A percentile compares a stretch with the other conserved stretches of the same genome.
phyloP scores from a whole-genome alignment of 1,284 basidiomycete species.

The Cryptococcus maquisensis region DNA sequence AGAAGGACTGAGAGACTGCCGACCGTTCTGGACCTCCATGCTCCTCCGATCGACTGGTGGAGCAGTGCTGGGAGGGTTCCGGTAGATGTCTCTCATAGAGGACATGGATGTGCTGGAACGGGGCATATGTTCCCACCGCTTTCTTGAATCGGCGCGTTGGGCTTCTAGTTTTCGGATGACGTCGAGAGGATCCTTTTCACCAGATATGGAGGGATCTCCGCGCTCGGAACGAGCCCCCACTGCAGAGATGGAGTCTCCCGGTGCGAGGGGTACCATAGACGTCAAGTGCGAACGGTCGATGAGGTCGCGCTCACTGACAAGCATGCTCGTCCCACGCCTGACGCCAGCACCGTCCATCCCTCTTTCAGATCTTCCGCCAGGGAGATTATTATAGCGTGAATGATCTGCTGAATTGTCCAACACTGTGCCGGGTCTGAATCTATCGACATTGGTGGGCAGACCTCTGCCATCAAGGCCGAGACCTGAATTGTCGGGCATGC shows the following conservation, averaged over 20 bases:
- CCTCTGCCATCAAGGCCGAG: slow-evolving; percentile 10
- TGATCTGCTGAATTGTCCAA: slow-evolving; percentile 10
- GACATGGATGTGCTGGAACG: slow-evolving; percentile 36
- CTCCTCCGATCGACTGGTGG: slow-evolving; percentile 22
- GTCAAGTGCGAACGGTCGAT: slow-evolving; percentile 11
- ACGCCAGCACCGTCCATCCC: background rate
- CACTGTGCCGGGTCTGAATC: slow-evolving; percentile 18
- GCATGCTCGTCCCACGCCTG: slow-evolving; percentile 6
- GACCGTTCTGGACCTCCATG: slow-evolving; percentile 12
- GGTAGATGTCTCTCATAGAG: slow-evolving; percentile 26
- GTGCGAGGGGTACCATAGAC: slow-evolving; percentile 15
- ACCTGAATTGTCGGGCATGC: background rate
- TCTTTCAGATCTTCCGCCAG: too few species aligned
- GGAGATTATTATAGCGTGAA: slow-evolving; percentile 4
- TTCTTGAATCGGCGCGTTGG: slow-evolving; percentile 25
- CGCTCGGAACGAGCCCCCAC: slow-evolving; percentile 20
- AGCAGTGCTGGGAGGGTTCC: slow-evolving; percentile 19
- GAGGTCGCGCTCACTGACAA: slow-evolving; percentile 11
- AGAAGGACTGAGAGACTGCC: slow-evolving; percentile 12
- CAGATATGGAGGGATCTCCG: background rate
- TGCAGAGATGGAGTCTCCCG: slow-evolving; percentile 39
- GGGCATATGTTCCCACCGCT: slow-evolving; percentile 29
- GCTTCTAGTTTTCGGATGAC: slow-evolving; percentile 37
- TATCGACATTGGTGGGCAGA: slow-evolving; percentile 5
- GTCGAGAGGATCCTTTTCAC: slow-evolving; percentile 38